Percentiles rank a stretch among this genome's conserved stretches.
Conservation (phyloP, 169 alveolate species). For the Plasmodium knowlesi region DNA sequence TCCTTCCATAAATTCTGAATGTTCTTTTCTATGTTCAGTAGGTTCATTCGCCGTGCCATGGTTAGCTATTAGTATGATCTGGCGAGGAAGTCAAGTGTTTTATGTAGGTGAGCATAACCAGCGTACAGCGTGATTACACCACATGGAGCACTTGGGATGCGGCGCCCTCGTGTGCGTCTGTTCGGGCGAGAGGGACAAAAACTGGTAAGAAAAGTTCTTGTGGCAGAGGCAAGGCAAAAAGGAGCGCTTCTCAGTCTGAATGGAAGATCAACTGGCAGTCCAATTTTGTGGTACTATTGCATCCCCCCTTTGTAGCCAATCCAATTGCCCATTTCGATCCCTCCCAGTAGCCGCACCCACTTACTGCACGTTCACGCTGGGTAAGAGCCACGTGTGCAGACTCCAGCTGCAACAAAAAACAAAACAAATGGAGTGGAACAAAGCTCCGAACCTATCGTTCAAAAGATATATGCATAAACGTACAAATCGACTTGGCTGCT, state of each 20-base stretch:
- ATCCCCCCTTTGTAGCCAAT: not conserved
- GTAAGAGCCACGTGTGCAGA: not conserved
- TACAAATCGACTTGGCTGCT: not conserved
- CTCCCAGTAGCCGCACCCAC: not conserved
- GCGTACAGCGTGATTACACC: not conserved
- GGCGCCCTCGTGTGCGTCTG: not conserved
- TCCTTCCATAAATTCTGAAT: slow-evolving; percentile 92
- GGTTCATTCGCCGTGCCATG: slow-evolving; percentile 90
- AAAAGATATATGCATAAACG: not conserved
- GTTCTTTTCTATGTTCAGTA: slow-evolving; percentile 89
- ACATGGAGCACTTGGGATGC: not conserved
- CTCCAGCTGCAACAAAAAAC: not conserved
- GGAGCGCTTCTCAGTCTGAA: not conserved
- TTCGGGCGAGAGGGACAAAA: not conserved
- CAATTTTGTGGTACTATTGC: not conserved
- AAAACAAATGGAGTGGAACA: not conserved
- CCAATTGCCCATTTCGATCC: not conserved
- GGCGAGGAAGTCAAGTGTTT: not conserved
- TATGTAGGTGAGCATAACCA: not conserved
- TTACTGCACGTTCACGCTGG: not conserved
- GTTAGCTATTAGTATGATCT: not conserved
- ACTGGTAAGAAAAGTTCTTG: not conserved
- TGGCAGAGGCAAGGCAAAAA: not conserved
- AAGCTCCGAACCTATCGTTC: not conserved
- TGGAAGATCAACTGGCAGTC: not conserved